Evolutionary conservation across 129 eudicot species (phyloP), one percentile per base, ranked within the genome.

Genomic region (Artemisia annua): DNA sequence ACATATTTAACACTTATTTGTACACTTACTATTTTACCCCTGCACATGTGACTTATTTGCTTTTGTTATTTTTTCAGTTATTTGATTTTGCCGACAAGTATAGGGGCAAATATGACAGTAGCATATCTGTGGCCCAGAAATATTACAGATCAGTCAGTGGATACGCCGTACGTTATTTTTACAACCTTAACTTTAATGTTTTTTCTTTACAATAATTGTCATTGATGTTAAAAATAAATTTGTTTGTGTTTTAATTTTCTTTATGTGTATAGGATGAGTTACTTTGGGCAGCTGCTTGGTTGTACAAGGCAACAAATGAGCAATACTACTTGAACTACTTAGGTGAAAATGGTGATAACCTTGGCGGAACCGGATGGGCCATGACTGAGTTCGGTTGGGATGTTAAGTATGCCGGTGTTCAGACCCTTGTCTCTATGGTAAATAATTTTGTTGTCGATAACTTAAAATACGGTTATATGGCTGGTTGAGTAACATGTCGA

Each of bases 371-470:
- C 70, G 97, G 90, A 2, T 93, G 98, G 98, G 88, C 87, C 71
- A 93, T 93, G 92, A 93, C 95, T 24, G 97, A 93, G 62, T 93
- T 93, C 57, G 96, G 97, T 14, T 93, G 98, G 98, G 98, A 93
- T 70, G 98, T 93, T 70, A 93, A 93, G 77, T 93, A 93, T 53
- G 96, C 96, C 30, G 98, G 98, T 79, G 98, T 93, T 28, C 98
- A 93, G 75, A 86, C 95, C 70, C 90, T 93, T 6, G 97, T 86
- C 46, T 82, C 98, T 20, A 87, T 89, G 96, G 98, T 92, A 79
- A 54, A 9, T n/a, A 28, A 13, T 39, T 64, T 15, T 62, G 3
- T 7, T 11, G 48, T 24, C 67, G n/a, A 13, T 24, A 28, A 26
- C 11, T 61, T 60, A 0, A 17, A 5, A 61, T 39, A 60, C 0